phyloP scores from a whole-genome alignment of 2,329 filamentous ascomycete species.

The Gnomoniopsis smithogilvyi region DNA sequence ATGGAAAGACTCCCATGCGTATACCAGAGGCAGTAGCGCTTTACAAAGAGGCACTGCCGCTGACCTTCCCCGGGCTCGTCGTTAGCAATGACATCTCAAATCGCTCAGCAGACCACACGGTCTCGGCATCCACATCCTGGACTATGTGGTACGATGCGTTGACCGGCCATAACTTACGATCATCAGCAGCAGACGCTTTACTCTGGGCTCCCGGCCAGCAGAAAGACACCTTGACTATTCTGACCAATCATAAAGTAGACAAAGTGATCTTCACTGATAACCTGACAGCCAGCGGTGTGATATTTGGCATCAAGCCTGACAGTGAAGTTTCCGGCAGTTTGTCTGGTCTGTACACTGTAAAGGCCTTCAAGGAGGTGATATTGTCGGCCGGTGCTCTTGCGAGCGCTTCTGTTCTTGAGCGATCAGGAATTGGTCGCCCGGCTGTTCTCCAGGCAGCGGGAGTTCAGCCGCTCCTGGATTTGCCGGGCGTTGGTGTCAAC shows the following conservation, averaged over 20 bases:
- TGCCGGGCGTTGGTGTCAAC: slow-evolving; percentile 15
- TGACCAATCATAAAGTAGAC: slow-evolving; percentile 16
- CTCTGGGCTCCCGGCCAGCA: slow-evolving; percentile 12
- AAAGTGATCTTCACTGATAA: slow-evolving; percentile 6
- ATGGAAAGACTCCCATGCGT: slow-evolving; percentile 19
- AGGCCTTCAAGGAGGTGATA: slow-evolving; percentile 9
- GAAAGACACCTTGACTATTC: slow-evolving; percentile 2
- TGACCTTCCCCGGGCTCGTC: slow-evolving; percentile 19
- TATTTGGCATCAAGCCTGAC: neutral
- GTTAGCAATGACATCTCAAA: slow-evolving; percentile 24
- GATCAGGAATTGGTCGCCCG: slow-evolving; percentile 9
- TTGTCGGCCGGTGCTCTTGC: slow-evolving; percentile 15
- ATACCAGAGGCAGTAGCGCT: slow-evolving; percentile 21
- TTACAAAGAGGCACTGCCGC: slow-evolving; percentile 22
- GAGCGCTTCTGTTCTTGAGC: slow-evolving; percentile 11
- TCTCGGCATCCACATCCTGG: slow-evolving; percentile 24
- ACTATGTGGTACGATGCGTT: slow-evolving; percentile 22
- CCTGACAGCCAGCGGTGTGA: neutral
- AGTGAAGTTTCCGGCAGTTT: neutral
- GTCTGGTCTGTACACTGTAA: neutral
- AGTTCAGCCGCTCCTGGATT: slow-evolving; percentile 3
- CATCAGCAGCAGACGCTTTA: slow-evolving; percentile 22
- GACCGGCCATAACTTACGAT: slow-evolving; percentile 19
- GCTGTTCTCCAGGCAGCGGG: slow-evolving; percentile 1
- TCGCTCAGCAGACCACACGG: slow-evolving; percentile 16